A percentile compares a stretch with the other conserved stretches of the same genome.
These are phyloP conservation scores for Capronia epimyces DNA, from an alignment of 2,329 filamentous ascomycete genomes.

Conservation along the genomic window DNA sequence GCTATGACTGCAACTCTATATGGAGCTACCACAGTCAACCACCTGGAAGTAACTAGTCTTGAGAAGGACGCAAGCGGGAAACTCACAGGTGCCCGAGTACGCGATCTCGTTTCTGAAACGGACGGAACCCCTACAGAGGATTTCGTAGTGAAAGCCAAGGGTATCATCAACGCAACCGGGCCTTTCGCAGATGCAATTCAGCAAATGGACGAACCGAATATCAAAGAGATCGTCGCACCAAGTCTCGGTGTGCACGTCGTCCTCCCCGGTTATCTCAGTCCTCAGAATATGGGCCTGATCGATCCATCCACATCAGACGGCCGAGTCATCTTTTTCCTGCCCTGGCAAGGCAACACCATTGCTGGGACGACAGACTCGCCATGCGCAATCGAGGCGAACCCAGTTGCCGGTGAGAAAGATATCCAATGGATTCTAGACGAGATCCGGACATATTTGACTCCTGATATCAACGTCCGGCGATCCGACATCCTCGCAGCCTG, in stretches of 20 bases:
- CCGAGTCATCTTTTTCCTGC: slow-evolving; percentile 86
- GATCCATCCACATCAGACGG: slow-evolving; percentile 83
- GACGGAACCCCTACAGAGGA: slow-evolving; percentile 59
- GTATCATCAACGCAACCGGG: slow-evolving; percentile 84
- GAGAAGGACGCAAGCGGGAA: slow-evolving; percentile 68
- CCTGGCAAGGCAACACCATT: slow-evolving; percentile 89
- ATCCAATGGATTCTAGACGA: slow-evolving; percentile 85
- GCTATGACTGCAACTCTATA: slow-evolving; percentile 87
- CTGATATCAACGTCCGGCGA: slow-evolving; percentile 76
- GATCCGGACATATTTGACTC: slow-evolving; percentile 73
- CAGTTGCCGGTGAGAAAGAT: slow-evolving; percentile 72
- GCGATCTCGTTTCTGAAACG: slow-evolving; percentile 62
- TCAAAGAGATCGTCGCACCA: slow-evolving; percentile 74
- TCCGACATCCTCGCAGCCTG: slow-evolving; percentile 82
- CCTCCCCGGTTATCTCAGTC: slow-evolving; percentile 79
- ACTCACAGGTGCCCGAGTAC: slow-evolving; percentile 67
- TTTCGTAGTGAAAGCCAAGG: slow-evolving; percentile 64
- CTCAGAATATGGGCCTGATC: slow-evolving; percentile 72
- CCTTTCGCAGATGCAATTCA: slow-evolving; percentile 81
- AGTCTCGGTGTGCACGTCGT: slow-evolving; percentile 82
- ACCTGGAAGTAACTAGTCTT: slow-evolving; percentile 71
- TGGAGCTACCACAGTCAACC: slow-evolving; percentile 74
- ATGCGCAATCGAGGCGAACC: slow-evolving; percentile 65
- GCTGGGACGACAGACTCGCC: slow-evolving; percentile 81
- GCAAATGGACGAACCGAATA: slow-evolving; percentile 70